Conservation (phyloP, 1,284 basidiomycete genomes). For the Ustilago vetiveriae region DNA sequence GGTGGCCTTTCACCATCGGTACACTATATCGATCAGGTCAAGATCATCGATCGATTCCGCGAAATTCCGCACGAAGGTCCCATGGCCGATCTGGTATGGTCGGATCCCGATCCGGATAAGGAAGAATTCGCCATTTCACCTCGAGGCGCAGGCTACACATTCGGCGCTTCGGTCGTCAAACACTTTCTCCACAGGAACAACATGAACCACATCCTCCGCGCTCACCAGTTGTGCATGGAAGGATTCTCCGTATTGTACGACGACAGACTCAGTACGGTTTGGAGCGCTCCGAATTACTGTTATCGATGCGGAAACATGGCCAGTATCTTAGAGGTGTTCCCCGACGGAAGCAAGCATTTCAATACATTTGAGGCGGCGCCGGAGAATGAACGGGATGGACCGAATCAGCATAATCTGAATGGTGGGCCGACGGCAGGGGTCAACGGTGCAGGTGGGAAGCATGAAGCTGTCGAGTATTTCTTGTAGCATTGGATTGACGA, state of each 20-base stretch:
- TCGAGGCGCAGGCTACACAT: slow-evolving; percentile 97
- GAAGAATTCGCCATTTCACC: slow-evolving; percentile 99
- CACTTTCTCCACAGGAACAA: slow-evolving; percentile 90
- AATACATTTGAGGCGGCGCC: slow-evolving; percentile 99
- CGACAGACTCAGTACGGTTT: slow-evolving; percentile 93
- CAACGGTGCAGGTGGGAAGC: slow-evolving; percentile 39
- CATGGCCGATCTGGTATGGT: slow-evolving; percentile 99
- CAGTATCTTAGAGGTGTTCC: slow-evolving; percentile 93
- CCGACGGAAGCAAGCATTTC: slow-evolving; percentile 87
- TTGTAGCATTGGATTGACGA: slow-evolving; percentile 22
- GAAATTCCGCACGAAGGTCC: slow-evolving; percentile 99
- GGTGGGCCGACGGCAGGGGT: slow-evolving; percentile 17
- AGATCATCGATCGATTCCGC: slow-evolving; percentile 98
- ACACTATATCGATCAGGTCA: slow-evolving; percentile 99
- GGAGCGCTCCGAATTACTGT: slow-evolving; percentile 99
- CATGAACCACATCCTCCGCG: slow-evolving; percentile 96
- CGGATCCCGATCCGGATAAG: slow-evolving; percentile 98
- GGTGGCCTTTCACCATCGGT: slow-evolving; percentile 96
- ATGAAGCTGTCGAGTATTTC: slow-evolving; percentile 60
- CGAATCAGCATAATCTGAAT: slow-evolving; percentile 52
- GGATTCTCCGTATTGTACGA: slow-evolving; percentile 95
- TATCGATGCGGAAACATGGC: slow-evolving; percentile 98
- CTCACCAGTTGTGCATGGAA: slow-evolving; percentile 99
- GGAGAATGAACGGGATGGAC: slow-evolving; percentile 80
- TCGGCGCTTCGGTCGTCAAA: slow-evolving; percentile 97